phyloP scores from a whole-genome alignment of 495 filamentous ascomycete species.

The Diplogelasinospora grovesii region DNA sequence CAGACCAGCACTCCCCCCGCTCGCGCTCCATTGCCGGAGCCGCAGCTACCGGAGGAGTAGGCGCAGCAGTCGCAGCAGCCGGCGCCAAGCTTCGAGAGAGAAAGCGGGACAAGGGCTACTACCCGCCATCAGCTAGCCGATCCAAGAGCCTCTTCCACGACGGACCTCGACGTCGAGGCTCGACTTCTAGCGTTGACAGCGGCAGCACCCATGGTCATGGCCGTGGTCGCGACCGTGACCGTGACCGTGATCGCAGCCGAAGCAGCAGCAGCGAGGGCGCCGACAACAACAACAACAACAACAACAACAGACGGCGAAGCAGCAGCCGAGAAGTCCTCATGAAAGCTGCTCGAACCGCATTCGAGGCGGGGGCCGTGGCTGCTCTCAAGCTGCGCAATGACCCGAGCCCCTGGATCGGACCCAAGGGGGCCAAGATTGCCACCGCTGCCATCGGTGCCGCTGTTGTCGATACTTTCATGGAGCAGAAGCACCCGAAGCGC shows the following conservation, averaged over 20 bases:
- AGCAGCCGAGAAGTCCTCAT: constrained; percentile 8
- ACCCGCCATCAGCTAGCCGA: constrained; percentile 6
- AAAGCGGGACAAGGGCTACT: constrained; percentile 1
- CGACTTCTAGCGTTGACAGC: too few relatives aligned
- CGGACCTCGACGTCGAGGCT: too few relatives aligned
- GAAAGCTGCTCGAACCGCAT: constrained; percentile 12
- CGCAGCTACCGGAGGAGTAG: too few relatives aligned
- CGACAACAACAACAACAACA: background rate
- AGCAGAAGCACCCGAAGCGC: constrained; percentile 14
- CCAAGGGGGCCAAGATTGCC: constrained; percentile 22
- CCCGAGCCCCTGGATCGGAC: constrained; percentile 19
- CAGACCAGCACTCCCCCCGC: background rate
- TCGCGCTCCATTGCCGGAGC: too few relatives aligned
- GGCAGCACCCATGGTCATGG: too few relatives aligned
- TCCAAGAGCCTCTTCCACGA: background rate
- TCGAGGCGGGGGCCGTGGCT: constrained; percentile 23
- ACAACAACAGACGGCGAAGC: background rate
- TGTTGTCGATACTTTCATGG: constrained; percentile 23
- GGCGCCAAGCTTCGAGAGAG: background rate
- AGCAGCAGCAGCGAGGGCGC: background rate
- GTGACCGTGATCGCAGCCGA: too few relatives aligned
- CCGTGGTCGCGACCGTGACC: too few relatives aligned
- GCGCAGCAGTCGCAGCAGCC: background rate
- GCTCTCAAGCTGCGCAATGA: constrained; percentile 22
- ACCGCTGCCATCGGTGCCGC: constrained; percentile 25